Evolutionary conservation across 2,329 filamentous ascomycete genomes (phyloP).

Genomic region (Chlorencoelia australis): DNA sequence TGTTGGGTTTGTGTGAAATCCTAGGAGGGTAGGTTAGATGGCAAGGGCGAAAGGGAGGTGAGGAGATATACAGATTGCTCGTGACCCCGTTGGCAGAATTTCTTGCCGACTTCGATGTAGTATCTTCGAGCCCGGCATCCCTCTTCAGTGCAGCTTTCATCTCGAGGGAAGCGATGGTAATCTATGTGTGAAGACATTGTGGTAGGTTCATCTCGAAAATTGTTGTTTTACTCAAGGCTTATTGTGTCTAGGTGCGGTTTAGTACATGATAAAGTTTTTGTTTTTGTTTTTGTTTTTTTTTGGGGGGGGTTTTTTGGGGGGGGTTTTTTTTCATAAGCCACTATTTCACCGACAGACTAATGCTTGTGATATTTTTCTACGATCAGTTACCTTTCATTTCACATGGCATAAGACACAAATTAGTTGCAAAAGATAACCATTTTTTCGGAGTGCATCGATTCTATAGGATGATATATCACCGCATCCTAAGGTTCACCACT

Average conservation of each 20-base stretch:
- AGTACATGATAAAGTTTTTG: no score
- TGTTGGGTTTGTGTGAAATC: constrained; percentile 35
- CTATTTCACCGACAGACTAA: no score
- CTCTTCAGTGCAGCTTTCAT: constrained; percentile 42
- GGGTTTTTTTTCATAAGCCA: no score
- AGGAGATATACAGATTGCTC: constrained; percentile 47
- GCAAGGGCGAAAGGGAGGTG: neutral
- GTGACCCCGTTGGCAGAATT: constrained; percentile 56
- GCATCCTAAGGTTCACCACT: constrained; percentile 23
- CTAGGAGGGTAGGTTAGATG: constrained; percentile 9
- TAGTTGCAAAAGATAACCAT: no score
- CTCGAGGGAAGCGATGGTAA: constrained; percentile 31
- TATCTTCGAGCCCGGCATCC: constrained; percentile 51
- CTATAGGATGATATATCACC: constrained; percentile 24
- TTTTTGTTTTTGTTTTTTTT: no score
- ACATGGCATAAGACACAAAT: no score
- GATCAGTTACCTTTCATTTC: no score
- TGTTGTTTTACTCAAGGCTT: no score
- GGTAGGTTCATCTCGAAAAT: no score
- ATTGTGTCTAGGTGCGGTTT: no score
- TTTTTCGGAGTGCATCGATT: constrained; percentile 19
- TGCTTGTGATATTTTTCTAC: no score
- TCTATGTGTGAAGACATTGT: constrained; percentile 25
- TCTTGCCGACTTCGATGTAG: constrained; percentile 51
- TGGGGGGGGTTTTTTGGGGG: no score